Conservation (phyloP, 148 eudicot species). For the Linanthus parryae region DNA sequence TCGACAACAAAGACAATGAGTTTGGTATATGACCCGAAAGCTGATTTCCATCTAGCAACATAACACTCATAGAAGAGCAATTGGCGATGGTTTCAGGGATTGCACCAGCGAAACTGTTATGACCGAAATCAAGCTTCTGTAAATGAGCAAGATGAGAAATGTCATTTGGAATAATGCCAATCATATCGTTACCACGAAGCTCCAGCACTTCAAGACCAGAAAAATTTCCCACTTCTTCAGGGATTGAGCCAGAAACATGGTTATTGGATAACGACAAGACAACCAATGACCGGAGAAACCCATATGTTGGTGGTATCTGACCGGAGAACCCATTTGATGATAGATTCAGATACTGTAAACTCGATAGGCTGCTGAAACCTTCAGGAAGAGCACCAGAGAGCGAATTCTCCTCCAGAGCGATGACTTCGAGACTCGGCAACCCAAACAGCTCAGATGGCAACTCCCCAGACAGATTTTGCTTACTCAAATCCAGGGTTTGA, state of each 20-base stretch:
- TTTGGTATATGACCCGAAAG: conserved; percentile 60
- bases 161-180: conserved; percentile 51
- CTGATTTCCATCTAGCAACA: conserved; percentile 43
- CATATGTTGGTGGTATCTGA: conserved; percentile 33
- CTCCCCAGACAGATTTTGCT: conserved; percentile 50
- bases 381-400: conserved; percentile 49
- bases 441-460: conserved; percentile 60
- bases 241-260: conserved; percentile 32
- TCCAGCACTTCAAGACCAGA: conserved; percentile 46
- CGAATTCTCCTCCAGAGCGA: conserved; percentile 57
- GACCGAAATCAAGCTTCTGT: conserved; percentile 49
- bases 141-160: conserved; percentile 43
- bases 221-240: conserved; percentile 69
- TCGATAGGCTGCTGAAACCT: conserved; percentile 61
- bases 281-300: conserved; percentile 39
- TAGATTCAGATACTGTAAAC: conserved; percentile 42
- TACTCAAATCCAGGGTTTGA: conserved; percentile 55
- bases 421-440: conserved; percentile 52
- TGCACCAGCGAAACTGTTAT: conserved; percentile 48
- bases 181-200: conserved; percentile 42
- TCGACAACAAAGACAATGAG: conserved; percentile 38
- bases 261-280: conserved; percentile 46
- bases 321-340: conserved; percentile 49
- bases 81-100: conserved; percentile 52
- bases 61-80: conserved; percentile 28